A percentile compares a stretch with the other conserved stretches of the same genome.
phyloP scores from a whole-genome alignment of 306 rosid species.

The Castanea sativa region DNA sequence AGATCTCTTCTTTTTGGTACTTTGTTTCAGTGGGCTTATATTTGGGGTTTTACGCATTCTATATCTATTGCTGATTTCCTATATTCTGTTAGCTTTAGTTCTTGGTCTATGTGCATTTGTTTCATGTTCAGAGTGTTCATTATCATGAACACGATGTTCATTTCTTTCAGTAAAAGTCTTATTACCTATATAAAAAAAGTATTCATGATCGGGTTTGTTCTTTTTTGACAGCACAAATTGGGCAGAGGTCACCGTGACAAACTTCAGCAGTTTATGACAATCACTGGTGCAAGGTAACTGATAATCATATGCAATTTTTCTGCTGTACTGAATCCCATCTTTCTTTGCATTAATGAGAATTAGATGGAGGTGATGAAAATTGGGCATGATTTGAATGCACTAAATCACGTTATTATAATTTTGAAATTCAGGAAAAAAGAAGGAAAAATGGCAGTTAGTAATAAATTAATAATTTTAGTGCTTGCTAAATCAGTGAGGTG shows the following conservation, averaged over 20 bases:
- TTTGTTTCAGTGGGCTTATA: too few relatives aligned
- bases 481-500: background rate
- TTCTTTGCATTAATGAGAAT: background rate
- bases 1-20: too few relatives aligned
- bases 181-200: too few relatives aligned
- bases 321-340: background rate
- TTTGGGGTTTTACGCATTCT: too few relatives aligned
- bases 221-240: conserved; percentile 69
- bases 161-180: too few relatives aligned
- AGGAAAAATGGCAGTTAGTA: background rate
- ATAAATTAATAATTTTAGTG: background rate
- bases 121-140: too few relatives aligned
- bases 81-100: too few relatives aligned
- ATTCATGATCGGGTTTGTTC: background rate
- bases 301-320: conserved; percentile 5
- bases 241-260: conserved; percentile 96
- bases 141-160: too few relatives aligned
- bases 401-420: background rate
- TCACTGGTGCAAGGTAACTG: conserved; percentile 90
- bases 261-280: conserved; percentile 87
- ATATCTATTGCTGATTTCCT: too few relatives aligned
- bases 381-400: background rate
- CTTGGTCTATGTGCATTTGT: too few relatives aligned
- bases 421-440: background rate
- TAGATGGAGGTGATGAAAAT: background rate